phyloP scores from a whole-genome alignment of 139 green algal genomes.

The Tetradesmus obliquus region DNA sequence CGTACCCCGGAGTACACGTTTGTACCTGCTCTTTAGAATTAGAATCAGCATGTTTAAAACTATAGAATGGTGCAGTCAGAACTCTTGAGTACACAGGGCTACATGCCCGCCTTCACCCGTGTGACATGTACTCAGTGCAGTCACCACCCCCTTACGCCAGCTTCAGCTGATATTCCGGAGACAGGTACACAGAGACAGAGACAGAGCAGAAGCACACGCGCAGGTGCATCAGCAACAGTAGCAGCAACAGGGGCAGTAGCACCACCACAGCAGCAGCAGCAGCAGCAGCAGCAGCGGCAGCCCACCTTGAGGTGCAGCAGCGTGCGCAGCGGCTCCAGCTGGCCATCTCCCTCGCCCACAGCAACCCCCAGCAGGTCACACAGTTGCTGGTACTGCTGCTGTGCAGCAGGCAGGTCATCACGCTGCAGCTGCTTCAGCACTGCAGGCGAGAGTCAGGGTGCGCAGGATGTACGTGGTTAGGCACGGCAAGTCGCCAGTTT shows the following conservation, averaged over 20 bases:
- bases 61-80: too few relatives aligned
- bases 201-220: too few relatives aligned
- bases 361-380: not conserved
- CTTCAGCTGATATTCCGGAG: too few relatives aligned
- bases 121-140: too few relatives aligned
- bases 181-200: too few relatives aligned
- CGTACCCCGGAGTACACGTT: too few relatives aligned
- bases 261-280: not conserved
- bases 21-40: too few relatives aligned
- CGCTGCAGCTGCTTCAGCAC: not conserved
- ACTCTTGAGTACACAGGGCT: too few relatives aligned
- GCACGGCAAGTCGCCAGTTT: not conserved
- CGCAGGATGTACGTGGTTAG: not conserved
- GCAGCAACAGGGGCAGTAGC: not conserved
- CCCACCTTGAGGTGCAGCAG: constrained; percentile 31
- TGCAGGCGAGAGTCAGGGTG: not conserved
- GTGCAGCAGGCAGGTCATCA: not conserved
- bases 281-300: not conserved
- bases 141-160: too few relatives aligned
- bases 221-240: not conserved
- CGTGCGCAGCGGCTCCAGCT: constrained; percentile 8
- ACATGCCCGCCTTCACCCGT: too few relatives aligned
- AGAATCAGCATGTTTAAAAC: too few relatives aligned
- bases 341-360: not conserved
- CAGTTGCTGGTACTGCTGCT: constrained; percentile 16